phyloP scores from a whole-genome alignment of 2,329 filamentous ascomycete genomes.

The Blastomyces gilchristii region DNA sequence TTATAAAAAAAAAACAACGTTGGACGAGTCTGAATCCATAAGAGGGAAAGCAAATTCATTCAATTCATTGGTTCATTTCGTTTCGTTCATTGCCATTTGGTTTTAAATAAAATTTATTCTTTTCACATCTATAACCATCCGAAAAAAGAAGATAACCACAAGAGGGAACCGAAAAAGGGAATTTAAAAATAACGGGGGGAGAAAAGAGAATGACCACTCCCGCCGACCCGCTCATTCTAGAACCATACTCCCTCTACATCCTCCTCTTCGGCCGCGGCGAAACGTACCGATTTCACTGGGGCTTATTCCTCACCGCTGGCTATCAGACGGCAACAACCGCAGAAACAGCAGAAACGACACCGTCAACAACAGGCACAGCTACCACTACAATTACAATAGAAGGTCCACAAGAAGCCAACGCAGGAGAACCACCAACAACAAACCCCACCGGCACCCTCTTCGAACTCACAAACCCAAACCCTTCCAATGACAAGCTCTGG shows the following conservation, averaged over 20 bases:
- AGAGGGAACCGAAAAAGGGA: not conserved
- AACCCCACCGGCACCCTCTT: constrained; percentile 14
- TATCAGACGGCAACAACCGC: not conserved
- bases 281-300: constrained; percentile 19
- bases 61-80: not conserved
- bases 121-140: not conserved
- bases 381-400: not conserved
- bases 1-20: too few species aligned
- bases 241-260: constrained; percentile 18
- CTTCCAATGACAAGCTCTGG: constrained; percentile 12
- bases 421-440: not conserved
- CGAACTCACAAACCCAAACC: constrained; percentile 16
- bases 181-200: too few species aligned
- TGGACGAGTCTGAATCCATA: not conserved
- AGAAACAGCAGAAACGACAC: not conserved
- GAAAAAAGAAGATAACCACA: not conserved
- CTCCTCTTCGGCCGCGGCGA: constrained; percentile 17
- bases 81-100: not conserved
- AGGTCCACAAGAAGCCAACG: not conserved
- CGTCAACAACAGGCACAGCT: not conserved
- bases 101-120: not conserved
- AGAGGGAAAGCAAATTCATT: not conserved
- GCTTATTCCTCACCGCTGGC: constrained; percentile 17
- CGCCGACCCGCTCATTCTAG: constrained; percentile 5
- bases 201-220: not conserved